phyloP scores from a whole-genome alignment of 83 land plant genomes.

The Picea abies region DNA sequence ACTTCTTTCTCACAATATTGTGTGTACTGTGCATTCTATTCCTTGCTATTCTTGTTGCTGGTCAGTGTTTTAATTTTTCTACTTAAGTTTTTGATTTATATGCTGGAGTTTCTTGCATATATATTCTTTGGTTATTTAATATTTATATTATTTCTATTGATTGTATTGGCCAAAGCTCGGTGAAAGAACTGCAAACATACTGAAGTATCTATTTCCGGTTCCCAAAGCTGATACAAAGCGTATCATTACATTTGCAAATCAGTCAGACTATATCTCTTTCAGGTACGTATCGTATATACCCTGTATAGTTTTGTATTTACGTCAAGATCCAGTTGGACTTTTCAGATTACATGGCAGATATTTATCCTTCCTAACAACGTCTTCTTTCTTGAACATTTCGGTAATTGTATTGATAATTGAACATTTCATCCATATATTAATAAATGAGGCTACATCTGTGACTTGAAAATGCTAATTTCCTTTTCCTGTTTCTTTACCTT shows the following conservation, averaged over 20 bases:
- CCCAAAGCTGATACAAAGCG: constrained; percentile 95
- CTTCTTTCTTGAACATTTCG: background rate
- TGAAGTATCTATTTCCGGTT: constrained; percentile 95
- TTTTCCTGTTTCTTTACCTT: background rate
- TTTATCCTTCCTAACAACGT: background rate
- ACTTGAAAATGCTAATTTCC: background rate
- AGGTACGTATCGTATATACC: constrained; percentile 50
- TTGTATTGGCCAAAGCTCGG: constrained; percentile 56
- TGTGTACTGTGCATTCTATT: background rate
- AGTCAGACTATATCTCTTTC: constrained; percentile 93
- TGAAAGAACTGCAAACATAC: constrained; percentile 87
- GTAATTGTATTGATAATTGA: background rate
- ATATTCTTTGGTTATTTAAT: background rate
- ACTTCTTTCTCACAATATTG: background rate
- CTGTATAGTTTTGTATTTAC: background rate
- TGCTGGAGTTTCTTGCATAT: background rate
- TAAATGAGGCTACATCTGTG: background rate
- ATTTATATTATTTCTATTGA: constrained; percentile 7
- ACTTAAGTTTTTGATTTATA: background rate
- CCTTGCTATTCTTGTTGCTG: background rate
- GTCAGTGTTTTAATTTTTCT: background rate
- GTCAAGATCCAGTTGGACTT: background rate
- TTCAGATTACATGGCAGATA: background rate
- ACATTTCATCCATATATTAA: background rate
- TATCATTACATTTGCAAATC: constrained; percentile 91